A percentile compares a stretch with the other conserved stretches of the same genome.
These are phyloP conservation scores for Furcasterigmium sp. DNA, from an alignment of 2,329 filamentous ascomycete species.

Conservation along the genomic window DNA sequence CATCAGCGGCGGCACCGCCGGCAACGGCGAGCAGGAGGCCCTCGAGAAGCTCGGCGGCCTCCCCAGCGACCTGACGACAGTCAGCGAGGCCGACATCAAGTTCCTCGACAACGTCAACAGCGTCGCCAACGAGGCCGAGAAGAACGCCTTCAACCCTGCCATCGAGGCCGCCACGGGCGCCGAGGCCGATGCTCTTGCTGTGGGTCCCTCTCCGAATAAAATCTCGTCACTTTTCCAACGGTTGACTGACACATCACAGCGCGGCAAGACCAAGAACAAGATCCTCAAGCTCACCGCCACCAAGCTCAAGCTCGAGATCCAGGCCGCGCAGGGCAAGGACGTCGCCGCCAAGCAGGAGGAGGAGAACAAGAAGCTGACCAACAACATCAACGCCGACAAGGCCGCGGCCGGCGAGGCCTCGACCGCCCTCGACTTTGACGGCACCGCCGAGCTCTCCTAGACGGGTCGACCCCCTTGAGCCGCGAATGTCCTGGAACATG, in stretches of 20 bases:
- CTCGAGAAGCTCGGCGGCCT: conserved; percentile 30
- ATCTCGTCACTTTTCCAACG: background rate
- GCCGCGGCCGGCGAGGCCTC: conserved; percentile 40
- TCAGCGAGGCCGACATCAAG: conserved; percentile 39
- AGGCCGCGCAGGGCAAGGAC: conserved; percentile 45
- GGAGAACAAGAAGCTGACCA: conserved; percentile 47
- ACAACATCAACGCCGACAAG: conserved; percentile 44
- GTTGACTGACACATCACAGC: conserved; percentile 17
- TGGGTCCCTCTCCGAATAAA: conserved; percentile 8
- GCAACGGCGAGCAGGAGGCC: conserved; percentile 37
- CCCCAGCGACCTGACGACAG: conserved; percentile 33
- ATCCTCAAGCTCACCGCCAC: conserved; percentile 51
- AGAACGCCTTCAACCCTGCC: conserved; percentile 47
- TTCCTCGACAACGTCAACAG: conserved; percentile 45
- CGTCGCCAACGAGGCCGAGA: conserved; percentile 49
- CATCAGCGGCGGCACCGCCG: conserved; percentile 40
- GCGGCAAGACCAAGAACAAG: conserved; percentile 57
- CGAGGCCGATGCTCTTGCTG: conserved; percentile 42
- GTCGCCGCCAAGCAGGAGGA: conserved; percentile 35
- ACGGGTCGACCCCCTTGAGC: too few relatives aligned
- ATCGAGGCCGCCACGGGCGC: conserved; percentile 41
- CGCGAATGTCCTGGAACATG: too few relatives aligned
- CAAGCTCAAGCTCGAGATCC: conserved; percentile 42
- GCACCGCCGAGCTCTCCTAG: conserved; percentile 5
- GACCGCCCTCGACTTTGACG: conserved; percentile 18